Evolutionary conservation across 176 grass and related monocot species (phyloP).

Genomic region (Luzula sylvatica): DNA sequence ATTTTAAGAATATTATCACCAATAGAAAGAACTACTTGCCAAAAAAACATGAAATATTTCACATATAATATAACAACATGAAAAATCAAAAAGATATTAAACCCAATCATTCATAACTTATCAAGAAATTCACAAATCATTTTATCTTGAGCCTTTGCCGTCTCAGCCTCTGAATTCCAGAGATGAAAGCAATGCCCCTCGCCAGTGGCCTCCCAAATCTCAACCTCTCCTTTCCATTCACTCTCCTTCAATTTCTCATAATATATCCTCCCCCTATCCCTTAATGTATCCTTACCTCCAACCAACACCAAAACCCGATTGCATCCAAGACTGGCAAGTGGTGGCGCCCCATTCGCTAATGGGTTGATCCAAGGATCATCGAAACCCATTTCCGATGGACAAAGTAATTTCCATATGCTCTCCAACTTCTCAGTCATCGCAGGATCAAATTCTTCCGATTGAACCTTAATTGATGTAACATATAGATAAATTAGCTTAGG

Average conservation of each 20-base stretch:
- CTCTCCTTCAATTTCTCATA: constrained; percentile 30
- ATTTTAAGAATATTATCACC: too few relatives aligned
- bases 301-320: constrained; percentile 37
- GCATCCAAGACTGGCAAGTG: constrained; percentile 26
- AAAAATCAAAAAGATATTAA: neutral
- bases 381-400: constrained; percentile 22
- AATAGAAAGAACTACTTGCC: too few relatives aligned
- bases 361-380: constrained; percentile 51
- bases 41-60: too few relatives aligned
- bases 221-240: constrained; percentile 31
- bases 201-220: constrained; percentile 22
- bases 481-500: too few relatives aligned
- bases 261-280: constrained; percentile 32
- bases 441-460: neutral
- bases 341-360: constrained; percentile 2
- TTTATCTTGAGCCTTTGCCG: constrained; percentile 6
- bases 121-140: constrained; percentile 1
- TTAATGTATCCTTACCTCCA: constrained; percentile 24
- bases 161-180: constrained; percentile 19
- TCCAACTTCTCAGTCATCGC: constrained; percentile 7
- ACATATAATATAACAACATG: too few relatives aligned
- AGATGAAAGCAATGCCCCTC: constrained; percentile 44
- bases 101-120: neutral
- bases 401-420: constrained; percentile 45
- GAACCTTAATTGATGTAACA: too few relatives aligned